phyloP scores from a whole-genome alignment of 129 eudicot species.

The Saussurea involucrata region DNA sequence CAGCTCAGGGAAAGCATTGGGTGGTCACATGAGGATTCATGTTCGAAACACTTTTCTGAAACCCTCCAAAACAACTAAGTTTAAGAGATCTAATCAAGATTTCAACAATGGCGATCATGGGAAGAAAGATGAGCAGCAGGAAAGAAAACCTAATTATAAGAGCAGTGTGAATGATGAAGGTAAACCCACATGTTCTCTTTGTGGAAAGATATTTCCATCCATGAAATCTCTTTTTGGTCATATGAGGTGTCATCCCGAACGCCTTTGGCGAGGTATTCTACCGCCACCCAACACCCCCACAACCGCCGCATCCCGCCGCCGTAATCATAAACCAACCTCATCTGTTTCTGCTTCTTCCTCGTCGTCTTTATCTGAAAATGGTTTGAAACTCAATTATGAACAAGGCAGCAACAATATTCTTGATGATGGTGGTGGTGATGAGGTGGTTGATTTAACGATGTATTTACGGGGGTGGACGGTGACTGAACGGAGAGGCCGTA shows the following conservation, averaged over 20 bases:
- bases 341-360: not conserved
- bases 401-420: not conserved
- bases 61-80: not conserved
- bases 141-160: conserved; percentile 7
- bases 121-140: not conserved
- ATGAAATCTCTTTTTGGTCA: conserved; percentile 67
- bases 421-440: not conserved
- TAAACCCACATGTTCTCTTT: conserved; percentile 33
- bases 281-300: conserved; percentile 35
- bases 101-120: not conserved
- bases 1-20: conserved; percentile 60
- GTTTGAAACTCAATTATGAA: not conserved
- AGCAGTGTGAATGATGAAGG: conserved; percentile 21
- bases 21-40: conserved; percentile 81
- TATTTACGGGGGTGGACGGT: conserved; percentile 39
- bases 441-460: conserved; percentile 30
- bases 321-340: not conserved
- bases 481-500: conserved; percentile 36
- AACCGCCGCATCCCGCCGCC: not conserved
- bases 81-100: not conserved
- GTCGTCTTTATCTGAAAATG: conserved; percentile 9
- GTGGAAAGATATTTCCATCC: conserved; percentile 41
- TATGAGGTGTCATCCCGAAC: conserved; percentile 75
- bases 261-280: conserved; percentile 55
- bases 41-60: conserved; percentile 8